Evolutionary conservation across 1,139 yeast species (phyloP).

Genomic region (Spencermartinsiella ligniputridi): DNA sequence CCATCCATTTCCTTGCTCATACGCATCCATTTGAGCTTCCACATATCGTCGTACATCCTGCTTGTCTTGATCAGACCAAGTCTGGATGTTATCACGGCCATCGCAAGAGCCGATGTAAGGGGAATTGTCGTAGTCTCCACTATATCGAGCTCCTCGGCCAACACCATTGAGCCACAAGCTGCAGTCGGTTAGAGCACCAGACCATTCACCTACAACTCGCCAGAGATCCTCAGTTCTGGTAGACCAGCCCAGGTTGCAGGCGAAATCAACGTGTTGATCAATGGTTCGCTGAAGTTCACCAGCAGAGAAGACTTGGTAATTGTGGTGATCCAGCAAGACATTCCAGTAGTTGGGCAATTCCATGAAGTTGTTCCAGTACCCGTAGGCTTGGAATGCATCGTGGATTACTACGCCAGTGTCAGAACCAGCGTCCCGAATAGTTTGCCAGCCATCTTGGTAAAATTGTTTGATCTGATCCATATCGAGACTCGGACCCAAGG

Average conservation of each 20-base stretch:
- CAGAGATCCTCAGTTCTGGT: slow-evolving; percentile 58
- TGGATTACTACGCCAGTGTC: slow-evolving; percentile 56
- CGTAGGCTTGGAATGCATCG: slow-evolving; percentile 63
- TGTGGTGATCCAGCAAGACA: slow-evolving; percentile 83
- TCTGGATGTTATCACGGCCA: slow-evolving; percentile 47
- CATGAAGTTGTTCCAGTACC: slow-evolving; percentile 61
- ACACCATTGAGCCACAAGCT: slow-evolving; percentile 90
- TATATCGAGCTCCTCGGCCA: slow-evolving; percentile 80
- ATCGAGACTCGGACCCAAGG: slow-evolving; percentile 66
- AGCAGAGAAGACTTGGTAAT: slow-evolving; percentile 78
- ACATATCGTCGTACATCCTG: slow-evolving; percentile 61
- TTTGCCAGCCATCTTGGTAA: slow-evolving; percentile 51
- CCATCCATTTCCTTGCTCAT: slow-evolving; percentile 73
- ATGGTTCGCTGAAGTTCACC: slow-evolving; percentile 54
- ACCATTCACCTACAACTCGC: slow-evolving; percentile 86
- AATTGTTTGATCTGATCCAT: slow-evolving; percentile 55
- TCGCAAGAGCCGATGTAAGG: slow-evolving; percentile 62
- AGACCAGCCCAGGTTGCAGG: slow-evolving; percentile 58
- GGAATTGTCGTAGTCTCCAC: slow-evolving; percentile 52
- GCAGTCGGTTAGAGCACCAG: slow-evolving; percentile 94
- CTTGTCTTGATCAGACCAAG: slow-evolving; percentile 61
- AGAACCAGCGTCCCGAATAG: slow-evolving; percentile 46
- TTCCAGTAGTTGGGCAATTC: slow-evolving; percentile 48
- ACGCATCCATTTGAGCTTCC: slow-evolving; percentile 90
- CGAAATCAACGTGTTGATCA: slow-evolving; percentile 57